Base-by-base conservation (phyloP, 139 green algal genomes). In the Zygnema circumcarinatum region DNA sequence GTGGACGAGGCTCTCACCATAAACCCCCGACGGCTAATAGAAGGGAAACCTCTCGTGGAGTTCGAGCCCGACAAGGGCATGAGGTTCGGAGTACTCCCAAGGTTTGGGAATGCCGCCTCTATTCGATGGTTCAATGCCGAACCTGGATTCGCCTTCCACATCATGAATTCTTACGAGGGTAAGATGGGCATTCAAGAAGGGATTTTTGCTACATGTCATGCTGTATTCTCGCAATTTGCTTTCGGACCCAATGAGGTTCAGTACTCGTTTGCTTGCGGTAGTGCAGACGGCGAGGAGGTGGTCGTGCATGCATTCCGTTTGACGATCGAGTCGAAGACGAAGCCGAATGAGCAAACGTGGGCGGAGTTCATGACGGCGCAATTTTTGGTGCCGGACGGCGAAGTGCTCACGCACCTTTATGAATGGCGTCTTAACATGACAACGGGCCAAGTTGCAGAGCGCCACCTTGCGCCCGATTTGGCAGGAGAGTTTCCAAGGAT, bases 141-240 rank as follows among this genome's bases (percentile, higher is more conserved):
- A 2, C 7, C 62, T 31, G 31, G 67, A 7, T 78, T 90, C 20
- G 73, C 67, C 38, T 91, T 91, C 42, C 83, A 91, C 35, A 22
- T 39, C 1, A 29, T 85, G 85, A 90, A 90, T 62, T 74, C 62
- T 25, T 91, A 67, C 29, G 87, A 90, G 7, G 81, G 79, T 86
- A 62, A 62, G 7, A n/a, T n/a, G n/a, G n/a, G n/a, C n/a, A n/a
- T n/a, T n/a, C n/a, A n/a, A n/a, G n/a, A n/a, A n/a, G n/a, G n/a
- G n/a, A n/a, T n/a, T n/a, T n/a, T n/a, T n/a, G n/a, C n/a, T n/a
- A n/a, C n/a, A n/a, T n/a, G n/a, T n/a, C n/a, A n/a, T n/a, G n/a
- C n/a, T n/a, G n/a, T n/a, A n/a, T n/a, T n/a, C n/a, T n/a, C n/a
- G n/a, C n/a, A n/a, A n/a, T n/a, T n/a, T n/a, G n/a, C n/a, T n/a